These are phyloP conservation scores for Mentha longifolia DNA, from an alignment of 257 asterid genomes.

Conservation along the genomic window DNA sequence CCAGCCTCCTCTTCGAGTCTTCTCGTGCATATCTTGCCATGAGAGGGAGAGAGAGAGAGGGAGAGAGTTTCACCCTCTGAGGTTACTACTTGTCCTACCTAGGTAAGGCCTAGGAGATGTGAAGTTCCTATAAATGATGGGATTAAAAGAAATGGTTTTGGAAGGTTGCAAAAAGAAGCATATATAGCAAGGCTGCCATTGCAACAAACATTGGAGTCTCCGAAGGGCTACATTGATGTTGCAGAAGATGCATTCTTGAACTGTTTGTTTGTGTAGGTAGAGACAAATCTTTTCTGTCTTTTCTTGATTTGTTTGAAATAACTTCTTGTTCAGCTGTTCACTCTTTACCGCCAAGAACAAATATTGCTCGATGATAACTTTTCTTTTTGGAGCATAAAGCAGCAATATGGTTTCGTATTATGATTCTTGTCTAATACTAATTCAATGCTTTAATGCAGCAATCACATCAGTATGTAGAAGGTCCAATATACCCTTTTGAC, in stretches of 20 bases:
- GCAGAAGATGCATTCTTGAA: conserved; percentile 36
- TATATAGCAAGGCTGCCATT: conserved; percentile 23
- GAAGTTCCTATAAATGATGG: conserved; percentile 37
- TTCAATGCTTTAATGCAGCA: no score
- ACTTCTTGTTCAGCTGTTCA: not conserved
- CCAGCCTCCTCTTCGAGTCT: conserved; percentile 55
- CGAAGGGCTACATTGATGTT: conserved; percentile 51
- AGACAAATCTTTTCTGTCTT: conserved; percentile 34
- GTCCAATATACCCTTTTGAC: not conserved
- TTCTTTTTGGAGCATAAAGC: not conserved
- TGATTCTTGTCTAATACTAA: no score
- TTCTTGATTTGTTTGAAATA: conserved; percentile 15
- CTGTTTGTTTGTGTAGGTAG: conserved; percentile 32
- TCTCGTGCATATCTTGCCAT: conserved; percentile 48
- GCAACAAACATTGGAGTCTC: conserved; percentile 42
- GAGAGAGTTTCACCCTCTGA: not conserved
- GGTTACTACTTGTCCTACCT: conserved; percentile 10
- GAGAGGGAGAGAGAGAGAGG: not conserved
- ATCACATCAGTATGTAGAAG: not conserved
- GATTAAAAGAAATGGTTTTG: conserved; percentile 39
- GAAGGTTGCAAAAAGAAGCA: conserved; percentile 27
- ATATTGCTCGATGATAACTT: conserved; percentile 2
- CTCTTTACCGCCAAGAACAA: not conserved
- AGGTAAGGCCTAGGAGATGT: conserved; percentile 4
- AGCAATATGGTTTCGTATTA: no score